Evolutionary conservation across 129 eudicot genomes (phyloP), one percentile per base, ranked within the genome.

Genomic region (Solidago caesia): DNA sequence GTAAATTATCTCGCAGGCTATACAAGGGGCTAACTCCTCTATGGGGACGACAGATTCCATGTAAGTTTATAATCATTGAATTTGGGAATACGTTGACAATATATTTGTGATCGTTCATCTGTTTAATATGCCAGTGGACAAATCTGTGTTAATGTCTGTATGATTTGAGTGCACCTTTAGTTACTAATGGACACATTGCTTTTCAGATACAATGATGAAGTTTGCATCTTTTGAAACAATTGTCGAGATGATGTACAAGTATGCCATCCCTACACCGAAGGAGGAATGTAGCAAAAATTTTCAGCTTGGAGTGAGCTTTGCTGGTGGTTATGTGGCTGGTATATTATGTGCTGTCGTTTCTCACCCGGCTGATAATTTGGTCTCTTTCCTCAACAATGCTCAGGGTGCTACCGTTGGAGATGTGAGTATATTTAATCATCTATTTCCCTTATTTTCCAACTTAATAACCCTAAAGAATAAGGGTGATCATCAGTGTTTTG

Each of bases 21-120:
- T 87, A 76, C 89, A 89, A 83, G 82, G 98, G 98, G 49, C 51
- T 92, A 60, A 88, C 79, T 74, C 98, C 98, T 73, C 87, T 92
- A 9, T 92, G 92, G 96, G 98, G 96, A 56, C 79, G 96, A 65
- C 96, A 92, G 76, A 89, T 92, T 80, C 98, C 98, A 84, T 92
- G 98, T 89, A 81, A 85, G 91, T 68, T 79, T 6, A 26, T 33
- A 15, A n/a, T 64, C 49, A 0, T 11, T 68, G 10, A 45, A 45
- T 33, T 8, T 29, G 39, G 39, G 39, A 33, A 33, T 2, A 33
- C 39, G 3, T 33, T 33, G 39, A 33, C 39, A 0, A 33, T 33
- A 33, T 3, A 33, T 0, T 33, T 33, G 39, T 33, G 0, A 33
- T 33, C 39, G 0, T 33, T 33, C 39, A 2, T 33, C 39, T 33